These are phyloP conservation scores for Vigna angularis DNA, from an alignment of 306 rosid genomes.

Conservation along the genomic window DNA sequence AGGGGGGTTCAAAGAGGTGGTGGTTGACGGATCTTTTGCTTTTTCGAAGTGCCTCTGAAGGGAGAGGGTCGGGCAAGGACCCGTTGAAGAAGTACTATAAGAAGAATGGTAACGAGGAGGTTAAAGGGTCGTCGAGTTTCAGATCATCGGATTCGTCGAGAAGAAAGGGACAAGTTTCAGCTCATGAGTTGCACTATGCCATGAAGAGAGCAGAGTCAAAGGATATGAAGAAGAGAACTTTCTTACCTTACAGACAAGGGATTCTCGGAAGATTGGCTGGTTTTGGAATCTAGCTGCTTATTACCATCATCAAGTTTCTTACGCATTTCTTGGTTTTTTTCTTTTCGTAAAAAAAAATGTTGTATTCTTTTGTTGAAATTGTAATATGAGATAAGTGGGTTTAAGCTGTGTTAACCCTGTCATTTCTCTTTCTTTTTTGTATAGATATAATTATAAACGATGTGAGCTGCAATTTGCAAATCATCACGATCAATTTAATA, in stretches of 20 bases:
- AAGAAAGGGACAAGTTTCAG: constrained; percentile 59
- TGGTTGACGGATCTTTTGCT: constrained; percentile 70
- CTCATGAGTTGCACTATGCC: constrained; percentile 77
- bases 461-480: neutral
- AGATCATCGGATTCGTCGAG: constrained; percentile 52
- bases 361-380: constrained; percentile 42
- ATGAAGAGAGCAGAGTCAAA: constrained; percentile 73
- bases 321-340: neutral
- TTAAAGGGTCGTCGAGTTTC: constrained; percentile 60
- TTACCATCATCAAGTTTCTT: neutral
- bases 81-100: constrained; percentile 62
- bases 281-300: constrained; percentile 50
- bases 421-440: neutral
- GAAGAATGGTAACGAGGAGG: constrained; percentile 51
- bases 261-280: constrained; percentile 80
- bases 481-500: neutral
- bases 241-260: constrained; percentile 88
- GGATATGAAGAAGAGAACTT: constrained; percentile 85
- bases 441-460: neutral
- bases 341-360: neutral
- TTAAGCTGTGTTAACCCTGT: constrained; percentile 9
- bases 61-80: constrained; percentile 73
- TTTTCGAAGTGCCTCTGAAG: constrained; percentile 94
- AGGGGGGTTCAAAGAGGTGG: constrained; percentile 71
- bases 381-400: neutral